Evolutionary conservation across 1,284 basidiomycete genomes (phyloP).

Genomic region (Ceratobasidium theobromae): DNA sequence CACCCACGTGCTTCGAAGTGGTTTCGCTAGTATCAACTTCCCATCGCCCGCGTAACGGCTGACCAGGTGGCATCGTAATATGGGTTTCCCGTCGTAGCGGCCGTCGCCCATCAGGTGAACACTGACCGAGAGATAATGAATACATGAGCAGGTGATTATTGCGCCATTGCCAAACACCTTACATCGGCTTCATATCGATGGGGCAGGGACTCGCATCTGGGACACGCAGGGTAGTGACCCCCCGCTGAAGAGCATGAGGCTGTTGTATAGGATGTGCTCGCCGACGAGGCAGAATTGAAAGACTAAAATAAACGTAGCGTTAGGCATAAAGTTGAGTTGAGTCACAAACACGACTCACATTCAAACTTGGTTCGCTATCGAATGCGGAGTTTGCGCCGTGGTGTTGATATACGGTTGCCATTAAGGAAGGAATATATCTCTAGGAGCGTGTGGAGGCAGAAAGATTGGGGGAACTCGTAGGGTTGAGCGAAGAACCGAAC

Average conservation of each 20-base stretch:
- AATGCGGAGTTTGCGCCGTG: slow-evolving; percentile 17
- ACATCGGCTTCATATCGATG: slow-evolving; percentile 28
- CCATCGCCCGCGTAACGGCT: slow-evolving; percentile 23
- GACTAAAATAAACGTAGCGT: slow-evolving; percentile 16
- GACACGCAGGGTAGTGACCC: slow-evolving; percentile 28
- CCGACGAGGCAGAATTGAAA: slow-evolving; percentile 21
- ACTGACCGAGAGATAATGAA: background rate
- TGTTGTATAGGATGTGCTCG: slow-evolving; percentile 26
- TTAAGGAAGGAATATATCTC: background rate
- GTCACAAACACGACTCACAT: background rate
- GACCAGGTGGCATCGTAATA: slow-evolving; percentile 5
- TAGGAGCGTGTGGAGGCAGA: background rate
- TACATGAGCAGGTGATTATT: background rate
- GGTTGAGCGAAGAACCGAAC: background rate
- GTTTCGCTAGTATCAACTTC: slow-evolving; percentile 22
- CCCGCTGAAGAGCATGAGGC: slow-evolving; percentile 12
- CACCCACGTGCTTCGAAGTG: background rate
- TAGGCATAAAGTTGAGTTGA: background rate
- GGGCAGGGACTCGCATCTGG: slow-evolving; percentile 20
- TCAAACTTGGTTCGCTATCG: slow-evolving; percentile 24
- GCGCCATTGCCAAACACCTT: background rate
- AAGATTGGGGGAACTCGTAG: too few relatives aligned
- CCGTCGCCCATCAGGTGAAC: slow-evolving; percentile 21
- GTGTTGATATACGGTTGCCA: slow-evolving; percentile 21
- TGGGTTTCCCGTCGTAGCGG: slow-evolving; percentile 26